Base-by-base conservation (phyloP, 2,329 filamentous ascomycete species). In the Alternaria novae-zelandiae region DNA sequence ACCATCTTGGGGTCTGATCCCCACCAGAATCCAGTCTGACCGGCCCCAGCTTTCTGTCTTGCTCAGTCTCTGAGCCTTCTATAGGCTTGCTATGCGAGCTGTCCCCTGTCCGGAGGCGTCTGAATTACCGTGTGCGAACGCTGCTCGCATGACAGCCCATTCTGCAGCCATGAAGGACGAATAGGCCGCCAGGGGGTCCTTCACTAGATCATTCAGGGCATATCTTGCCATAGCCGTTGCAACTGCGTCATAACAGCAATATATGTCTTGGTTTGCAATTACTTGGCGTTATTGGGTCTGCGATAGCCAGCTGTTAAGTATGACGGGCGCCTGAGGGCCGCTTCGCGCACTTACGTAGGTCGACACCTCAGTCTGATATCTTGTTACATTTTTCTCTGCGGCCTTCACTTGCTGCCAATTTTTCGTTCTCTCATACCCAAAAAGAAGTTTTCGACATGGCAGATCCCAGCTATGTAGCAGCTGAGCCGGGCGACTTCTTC, bases 401-500 rank as follows among this genome's bases (percentile, higher is more conserved):
- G 21, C 0, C 49, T 53, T 36, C 3, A 9, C 1, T n/a, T 53
- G 13, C 9, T 53, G 5, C 17, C 10, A 17, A 8, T 23, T 36
- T 6, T 9, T 15, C 28, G 20, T 11, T 53, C 20, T n/a, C 7
- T 1, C 13, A n/a, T 23, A n/a, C 20, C 2, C 4, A 4, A 23
- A 13, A 53, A 41, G 20, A 7, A 2, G 5, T 13, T 4, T 12
- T 23, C 3, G 20, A 4, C 28, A 53, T 53, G 49, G 20, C 49
- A 4, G 6, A 53, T 13, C 49, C 49, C 0, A 36, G 4, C 9
- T 67, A 66, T 28, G 50, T 43, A 12, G 57, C 63, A 30, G 65
- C 65, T 50, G 23, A 49, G 30, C 59, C 65, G 11, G 65, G 65
- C 8, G 65, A 68, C 30, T 68, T 68, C 58, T 66, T 66, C 53